phyloP scores from a whole-genome alignment of 345 rosid genomes.

The Syzygium aromaticum region DNA sequence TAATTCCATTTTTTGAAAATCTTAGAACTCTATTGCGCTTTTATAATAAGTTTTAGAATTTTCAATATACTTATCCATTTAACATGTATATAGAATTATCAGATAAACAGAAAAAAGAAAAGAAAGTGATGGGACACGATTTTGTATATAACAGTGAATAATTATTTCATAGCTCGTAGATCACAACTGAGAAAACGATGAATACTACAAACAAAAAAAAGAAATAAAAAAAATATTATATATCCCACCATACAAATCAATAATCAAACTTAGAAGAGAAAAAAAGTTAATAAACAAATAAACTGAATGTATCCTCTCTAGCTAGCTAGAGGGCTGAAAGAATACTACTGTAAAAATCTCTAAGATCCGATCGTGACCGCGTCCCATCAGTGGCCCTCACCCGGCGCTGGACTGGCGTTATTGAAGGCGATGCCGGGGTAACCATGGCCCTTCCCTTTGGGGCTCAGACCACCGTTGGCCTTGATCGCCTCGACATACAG shows the following conservation, averaged over 20 bases:
- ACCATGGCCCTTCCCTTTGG: constrained; percentile 4
- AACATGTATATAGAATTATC: neutral
- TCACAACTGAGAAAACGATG: neutral
- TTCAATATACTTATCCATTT: too few relatives aligned
- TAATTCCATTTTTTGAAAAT: too few relatives aligned
- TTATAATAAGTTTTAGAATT: too few relatives aligned
- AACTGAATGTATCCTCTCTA: neutral
- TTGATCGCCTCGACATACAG: constrained; percentile 16
- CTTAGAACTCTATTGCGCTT: too few relatives aligned
- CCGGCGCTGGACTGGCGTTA: neutral
- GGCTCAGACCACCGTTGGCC: constrained; percentile 22
- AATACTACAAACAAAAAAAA: neutral
- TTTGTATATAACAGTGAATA: neutral
- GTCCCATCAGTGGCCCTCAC: constrained; percentile 12
- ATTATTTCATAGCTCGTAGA: neutral
- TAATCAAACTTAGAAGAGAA: neutral
- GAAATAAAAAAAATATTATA: neutral
- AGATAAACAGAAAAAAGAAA: neutral
- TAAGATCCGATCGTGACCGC: neutral
- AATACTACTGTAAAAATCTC: neutral
- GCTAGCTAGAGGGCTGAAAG: neutral
- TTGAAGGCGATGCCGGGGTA: neutral
- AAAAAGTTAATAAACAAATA: neutral
- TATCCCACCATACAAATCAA: neutral
- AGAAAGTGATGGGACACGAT: neutral